These are phyloP conservation scores for Vachellia pachyceras DNA, from an alignment of 306 rosid species.

Conservation along the genomic window DNA sequence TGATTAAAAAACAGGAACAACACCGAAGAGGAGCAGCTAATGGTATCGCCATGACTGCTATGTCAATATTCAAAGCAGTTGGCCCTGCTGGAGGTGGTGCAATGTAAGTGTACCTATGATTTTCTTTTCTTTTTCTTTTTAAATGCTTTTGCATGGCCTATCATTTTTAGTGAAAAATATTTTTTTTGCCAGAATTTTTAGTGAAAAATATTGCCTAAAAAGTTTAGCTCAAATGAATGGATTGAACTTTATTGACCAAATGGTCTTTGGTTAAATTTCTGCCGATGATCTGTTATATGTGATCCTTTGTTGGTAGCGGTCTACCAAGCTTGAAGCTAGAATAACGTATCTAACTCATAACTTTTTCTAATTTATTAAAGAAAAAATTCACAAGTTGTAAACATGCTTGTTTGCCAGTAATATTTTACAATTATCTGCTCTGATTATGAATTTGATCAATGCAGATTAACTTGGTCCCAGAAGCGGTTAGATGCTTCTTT, in stretches of 20 bases:
- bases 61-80: conserved; percentile 84
- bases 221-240: background rate
- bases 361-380: background rate
- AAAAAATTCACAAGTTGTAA: background rate
- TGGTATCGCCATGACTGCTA: conserved; percentile 81
- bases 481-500: conserved; percentile 50
- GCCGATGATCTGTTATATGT: background rate
- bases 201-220: conserved; percentile 2
- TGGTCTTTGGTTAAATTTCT: conserved; percentile 26
- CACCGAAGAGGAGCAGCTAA: conserved; percentile 91
- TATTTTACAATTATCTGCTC: background rate
- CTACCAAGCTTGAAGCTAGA: background rate
- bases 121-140: background rate
- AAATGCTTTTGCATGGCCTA: background rate
- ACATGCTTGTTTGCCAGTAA: background rate
- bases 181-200: no score
- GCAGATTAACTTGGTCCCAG: conserved; percentile 61
- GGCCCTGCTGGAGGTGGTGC: conserved; percentile 93
- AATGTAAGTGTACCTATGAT: conserved; percentile 55
- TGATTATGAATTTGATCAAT: conserved; percentile 26
- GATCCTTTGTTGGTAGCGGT: background rate
- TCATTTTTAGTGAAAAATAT: conserved; percentile 70
- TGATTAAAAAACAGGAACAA: conserved; percentile 62
- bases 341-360: background rate
- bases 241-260: background rate